A percentile compares a stretch with the other conserved stretches of the same genome.
Evolutionary conservation across 2,329 filamentous ascomycete species (phyloP).

Genomic region (Cytospora leucostoma): DNA sequence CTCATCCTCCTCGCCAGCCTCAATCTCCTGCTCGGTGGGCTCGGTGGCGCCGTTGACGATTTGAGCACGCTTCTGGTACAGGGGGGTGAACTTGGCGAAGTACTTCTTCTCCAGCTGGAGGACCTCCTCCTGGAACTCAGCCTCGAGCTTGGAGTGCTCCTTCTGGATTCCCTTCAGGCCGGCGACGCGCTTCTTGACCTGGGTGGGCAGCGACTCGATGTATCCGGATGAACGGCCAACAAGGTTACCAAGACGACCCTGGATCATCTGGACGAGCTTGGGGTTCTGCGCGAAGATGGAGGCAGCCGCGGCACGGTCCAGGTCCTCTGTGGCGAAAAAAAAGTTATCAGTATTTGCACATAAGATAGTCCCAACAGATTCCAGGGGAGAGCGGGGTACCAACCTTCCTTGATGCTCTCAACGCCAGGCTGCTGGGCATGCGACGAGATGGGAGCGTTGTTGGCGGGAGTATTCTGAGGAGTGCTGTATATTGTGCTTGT

Average conservation of each 20-base stretch:
- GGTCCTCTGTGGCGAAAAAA: conserved; percentile 67
- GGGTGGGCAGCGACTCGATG: conserved; percentile 88
- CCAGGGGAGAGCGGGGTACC: conserved; percentile 35
- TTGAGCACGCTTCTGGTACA: conserved; percentile 91
- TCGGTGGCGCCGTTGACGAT: conserved; percentile 88
- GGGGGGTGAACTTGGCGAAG: conserved; percentile 96
- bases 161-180: conserved; percentile 98
- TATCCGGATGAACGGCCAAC: conserved; percentile 96
- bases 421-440: conserved; percentile 95
- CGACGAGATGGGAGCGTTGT: conserved; percentile 94
- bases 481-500: conserved; percentile 63
- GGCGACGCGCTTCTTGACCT: conserved; percentile 89
- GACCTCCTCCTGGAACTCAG: conserved; percentile 97
- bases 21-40: conserved; percentile 83
- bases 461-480: conserved; percentile 95
- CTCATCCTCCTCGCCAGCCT: conserved; percentile 79
- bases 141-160: conserved; percentile 97
- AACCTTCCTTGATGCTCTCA: conserved; percentile 96
- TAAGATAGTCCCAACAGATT: conserved; percentile 9
- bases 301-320: conserved; percentile 83
- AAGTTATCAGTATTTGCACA: conserved; percentile 17
- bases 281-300: conserved; percentile 96
- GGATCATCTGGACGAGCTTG: conserved; percentile 93
- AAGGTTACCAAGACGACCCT: conserved; percentile 90
- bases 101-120: conserved; percentile 99